Percentiles rank a stretch among this genome's conserved stretches.
Evolutionary conservation across 2,329 filamentous ascomycete genomes (phyloP).

Genomic region (Camptophora hylomeconis): DNA sequence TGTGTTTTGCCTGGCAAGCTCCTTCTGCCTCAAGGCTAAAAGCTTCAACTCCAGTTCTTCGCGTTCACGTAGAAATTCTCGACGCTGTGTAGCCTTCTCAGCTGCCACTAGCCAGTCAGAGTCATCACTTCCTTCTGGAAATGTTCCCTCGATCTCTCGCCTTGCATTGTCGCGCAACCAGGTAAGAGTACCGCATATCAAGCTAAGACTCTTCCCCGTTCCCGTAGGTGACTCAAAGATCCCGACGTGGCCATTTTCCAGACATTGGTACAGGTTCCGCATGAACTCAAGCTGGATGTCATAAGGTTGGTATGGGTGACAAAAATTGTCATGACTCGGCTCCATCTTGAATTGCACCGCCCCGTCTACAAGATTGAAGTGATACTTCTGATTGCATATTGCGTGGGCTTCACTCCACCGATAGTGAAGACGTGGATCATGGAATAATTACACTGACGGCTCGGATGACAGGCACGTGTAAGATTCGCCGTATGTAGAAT

Average conservation of each 20-base stretch:
- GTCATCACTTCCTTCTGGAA: conserved; percentile 39
- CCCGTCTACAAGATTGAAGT: too few relatives aligned
- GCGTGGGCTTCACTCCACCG: too few relatives aligned
- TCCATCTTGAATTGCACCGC: conserved; percentile 24
- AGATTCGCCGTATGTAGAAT: too few relatives aligned
- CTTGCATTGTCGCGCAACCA: conserved; percentile 80
- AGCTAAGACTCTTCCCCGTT: conserved; percentile 79
- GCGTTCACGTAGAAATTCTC: conserved; percentile 52
- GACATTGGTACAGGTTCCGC: conserved; percentile 64
- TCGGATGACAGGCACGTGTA: too few relatives aligned
- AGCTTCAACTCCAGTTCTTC: conserved; percentile 56
- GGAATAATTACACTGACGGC: too few relatives aligned
- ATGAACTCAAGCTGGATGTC: conserved; percentile 81
- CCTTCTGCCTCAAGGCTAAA: conserved; percentile 9
- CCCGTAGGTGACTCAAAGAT: conserved; percentile 93
- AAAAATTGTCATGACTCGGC: conserved; percentile 44
- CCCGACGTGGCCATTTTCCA: conserved; percentile 67
- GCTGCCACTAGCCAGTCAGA: conserved; percentile 77
- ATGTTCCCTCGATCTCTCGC: conserved; percentile 10
- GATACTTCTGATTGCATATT: too few relatives aligned
- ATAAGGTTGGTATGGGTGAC: conserved; percentile 81
- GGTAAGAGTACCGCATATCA: conserved; percentile 78
- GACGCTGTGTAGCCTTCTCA: conserved; percentile 53
- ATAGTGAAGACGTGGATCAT: too few relatives aligned
- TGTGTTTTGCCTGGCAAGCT: conserved; percentile 4